A percentile compares a stretch with the other conserved stretches of the same genome.
These are phyloP conservation scores for Heterotrichella gracilis DNA, from an alignment of 352 stramenopile genomes.

Conservation along the genomic window DNA sequence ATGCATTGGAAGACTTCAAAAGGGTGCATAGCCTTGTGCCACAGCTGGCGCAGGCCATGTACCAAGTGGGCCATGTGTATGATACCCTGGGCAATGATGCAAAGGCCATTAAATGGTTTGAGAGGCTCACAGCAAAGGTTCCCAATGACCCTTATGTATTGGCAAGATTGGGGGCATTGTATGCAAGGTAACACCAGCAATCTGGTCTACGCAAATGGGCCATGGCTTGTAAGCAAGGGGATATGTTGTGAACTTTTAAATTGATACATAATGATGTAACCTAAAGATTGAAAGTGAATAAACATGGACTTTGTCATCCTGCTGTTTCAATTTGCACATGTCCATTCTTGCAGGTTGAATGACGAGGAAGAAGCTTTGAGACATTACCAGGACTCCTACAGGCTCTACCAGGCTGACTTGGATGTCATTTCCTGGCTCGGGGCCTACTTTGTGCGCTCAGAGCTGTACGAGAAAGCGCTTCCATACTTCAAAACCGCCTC, in stretches of 20 bases:
- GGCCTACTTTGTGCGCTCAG: slow-evolving; percentile 74
- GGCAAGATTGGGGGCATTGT: slow-evolving; percentile 54
- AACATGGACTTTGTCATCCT: too few species aligned
- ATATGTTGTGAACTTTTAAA: too few species aligned
- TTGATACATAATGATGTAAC: too few species aligned
- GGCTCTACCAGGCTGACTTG: slow-evolving; percentile 65
- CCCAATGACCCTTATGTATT: slow-evolving; percentile 39
- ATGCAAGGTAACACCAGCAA: too few species aligned
- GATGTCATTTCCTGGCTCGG: slow-evolving; percentile 77
- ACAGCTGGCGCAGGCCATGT: slow-evolving; percentile 48
- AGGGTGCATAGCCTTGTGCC: slow-evolving; percentile 73
- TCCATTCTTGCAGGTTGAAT: not conserved
- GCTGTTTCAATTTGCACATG: too few species aligned
- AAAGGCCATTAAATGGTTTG: slow-evolving; percentile 59
- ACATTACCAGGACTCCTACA: slow-evolving; percentile 66
- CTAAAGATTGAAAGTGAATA: too few species aligned
- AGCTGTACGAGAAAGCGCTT: slow-evolving; percentile 77
- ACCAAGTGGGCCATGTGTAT: slow-evolving; percentile 67
- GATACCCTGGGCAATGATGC: slow-evolving; percentile 50
- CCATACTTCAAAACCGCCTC: slow-evolving; percentile 67
- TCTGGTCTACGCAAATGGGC: too few species aligned
- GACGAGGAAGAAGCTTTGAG: slow-evolving; percentile 67
- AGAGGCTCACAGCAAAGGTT: slow-evolving; percentile 59
- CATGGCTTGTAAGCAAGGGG: too few species aligned
- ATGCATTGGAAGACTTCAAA: slow-evolving; percentile 68